A percentile compares a stretch with the other conserved stretches of the same genome.
phyloP scores from a whole-genome alignment of 2,329 filamentous ascomycete species.

The Ilyonectria sp. region DNA sequence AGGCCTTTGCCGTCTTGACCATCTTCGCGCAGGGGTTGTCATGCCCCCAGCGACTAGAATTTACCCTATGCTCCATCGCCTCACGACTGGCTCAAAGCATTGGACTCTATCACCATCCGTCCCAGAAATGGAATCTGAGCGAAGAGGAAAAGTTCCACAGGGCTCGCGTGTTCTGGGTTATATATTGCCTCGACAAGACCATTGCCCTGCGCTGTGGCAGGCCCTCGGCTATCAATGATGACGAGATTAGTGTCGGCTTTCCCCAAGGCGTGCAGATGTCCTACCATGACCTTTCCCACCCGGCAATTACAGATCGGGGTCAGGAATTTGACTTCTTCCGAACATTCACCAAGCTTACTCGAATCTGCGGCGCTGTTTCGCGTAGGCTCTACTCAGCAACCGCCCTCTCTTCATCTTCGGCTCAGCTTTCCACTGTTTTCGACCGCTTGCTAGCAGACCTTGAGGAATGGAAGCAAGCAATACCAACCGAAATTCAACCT shows the following conservation, averaged over 20 bases:
- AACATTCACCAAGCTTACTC: not conserved
- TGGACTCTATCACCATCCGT: not conserved
- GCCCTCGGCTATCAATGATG: not conserved
- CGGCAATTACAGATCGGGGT: no score
- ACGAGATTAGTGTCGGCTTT: slow-evolving; percentile 14
- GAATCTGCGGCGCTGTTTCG: slow-evolving; percentile 4
- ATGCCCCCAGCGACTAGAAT: slow-evolving; percentile 22
- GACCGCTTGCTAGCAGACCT: not conserved
- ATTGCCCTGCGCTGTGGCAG: slow-evolving; percentile 17
- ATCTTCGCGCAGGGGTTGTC: slow-evolving; percentile 26
- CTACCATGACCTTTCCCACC: not conserved
- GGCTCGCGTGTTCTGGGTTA: slow-evolving; percentile 18
- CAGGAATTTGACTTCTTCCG: not conserved
- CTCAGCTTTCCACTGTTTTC: not conserved
- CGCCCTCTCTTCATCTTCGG: not conserved
- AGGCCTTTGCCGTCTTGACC: slow-evolving; percentile 20
- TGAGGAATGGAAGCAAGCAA: not conserved
- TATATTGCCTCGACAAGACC: slow-evolving; percentile 26
- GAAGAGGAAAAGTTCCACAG: slow-evolving; percentile 5
- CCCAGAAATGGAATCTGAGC: not conserved
- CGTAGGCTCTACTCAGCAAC: slow-evolving; percentile 7
- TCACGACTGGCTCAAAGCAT: slow-evolving; percentile 14
- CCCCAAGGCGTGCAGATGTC: not conserved
- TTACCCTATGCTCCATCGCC: slow-evolving; percentile 5
- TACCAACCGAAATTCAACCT: not conserved